phyloP scores from a whole-genome alignment of 805 yeast species.

The Pichia eremophila region DNA sequence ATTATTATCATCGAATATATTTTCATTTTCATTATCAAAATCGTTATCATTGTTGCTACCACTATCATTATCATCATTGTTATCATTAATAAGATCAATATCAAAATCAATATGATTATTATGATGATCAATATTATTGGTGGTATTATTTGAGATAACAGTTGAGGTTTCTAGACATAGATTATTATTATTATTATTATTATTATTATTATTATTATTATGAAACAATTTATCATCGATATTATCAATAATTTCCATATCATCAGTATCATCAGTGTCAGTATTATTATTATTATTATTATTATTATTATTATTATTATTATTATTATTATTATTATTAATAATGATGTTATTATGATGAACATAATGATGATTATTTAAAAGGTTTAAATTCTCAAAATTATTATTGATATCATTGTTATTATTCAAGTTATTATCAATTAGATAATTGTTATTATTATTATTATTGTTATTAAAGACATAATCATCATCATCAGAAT shows the following conservation, averaged over 20 bases:
- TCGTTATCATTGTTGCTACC: no score
- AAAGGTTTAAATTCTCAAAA: no score
- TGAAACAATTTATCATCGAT: not conserved
- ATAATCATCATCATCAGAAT: slow-evolving; percentile 33
- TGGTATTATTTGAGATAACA: not conserved
- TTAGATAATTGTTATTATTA: no score
- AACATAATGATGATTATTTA: slow-evolving; percentile 9
- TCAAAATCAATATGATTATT: not conserved
- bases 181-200: not conserved
- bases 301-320: not conserved
- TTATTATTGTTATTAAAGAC: slow-evolving; percentile 16
- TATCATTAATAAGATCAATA: not conserved
- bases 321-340: not conserved
- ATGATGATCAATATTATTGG: not conserved
- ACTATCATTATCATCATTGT: no score
- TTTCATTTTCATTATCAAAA: not conserved
- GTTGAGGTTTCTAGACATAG: no score
- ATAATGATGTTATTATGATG: slow-evolving; percentile 1
- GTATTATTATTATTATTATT: not conserved
- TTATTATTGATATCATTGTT: not conserved
- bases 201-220: not conserved
- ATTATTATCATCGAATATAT: slow-evolving; percentile 3
- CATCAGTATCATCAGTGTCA: not conserved
- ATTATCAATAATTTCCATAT: not conserved
- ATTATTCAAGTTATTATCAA: no score